Conservation (phyloP, 768 basidiomycete species). For the Amanita brunnescens region DNA sequence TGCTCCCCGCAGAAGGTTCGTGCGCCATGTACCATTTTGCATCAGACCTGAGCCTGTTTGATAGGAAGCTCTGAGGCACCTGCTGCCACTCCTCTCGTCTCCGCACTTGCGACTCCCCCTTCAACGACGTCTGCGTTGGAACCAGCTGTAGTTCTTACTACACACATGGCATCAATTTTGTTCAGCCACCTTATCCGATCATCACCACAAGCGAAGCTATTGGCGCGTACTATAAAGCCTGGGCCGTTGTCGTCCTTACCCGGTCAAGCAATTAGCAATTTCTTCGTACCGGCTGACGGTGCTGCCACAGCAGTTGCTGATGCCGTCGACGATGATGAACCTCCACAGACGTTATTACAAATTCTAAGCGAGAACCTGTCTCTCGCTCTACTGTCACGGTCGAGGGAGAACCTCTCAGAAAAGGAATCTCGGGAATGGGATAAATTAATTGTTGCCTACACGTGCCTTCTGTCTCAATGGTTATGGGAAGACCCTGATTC, state of each 20-base stretch:
- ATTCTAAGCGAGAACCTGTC: constrained; percentile 88
- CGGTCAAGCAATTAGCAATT: constrained; percentile 28
- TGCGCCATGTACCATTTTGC: not conserved
- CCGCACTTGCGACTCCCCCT: constrained; percentile 59
- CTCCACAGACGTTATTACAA: constrained; percentile 67
- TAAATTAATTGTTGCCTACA: constrained; percentile 76
- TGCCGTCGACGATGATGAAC: constrained; percentile 48
- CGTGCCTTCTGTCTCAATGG: constrained; percentile 84
- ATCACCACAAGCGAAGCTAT: constrained; percentile 52
- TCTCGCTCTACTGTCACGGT: constrained; percentile 71
- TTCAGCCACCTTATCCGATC: constrained; percentile 73
- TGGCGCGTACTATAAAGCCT: constrained; percentile 60
- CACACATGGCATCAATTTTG: constrained; percentile 67
- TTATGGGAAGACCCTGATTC: constrained; percentile 91
- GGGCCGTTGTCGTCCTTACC: constrained; percentile 25
- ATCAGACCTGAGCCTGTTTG: not conserved
- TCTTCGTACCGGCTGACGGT: constrained; percentile 76
- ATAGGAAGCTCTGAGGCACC: constrained; percentile 28
- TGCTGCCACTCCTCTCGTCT: constrained; percentile 57
- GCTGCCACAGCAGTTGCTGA: constrained; percentile 26
- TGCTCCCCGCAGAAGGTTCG: constrained; percentile 54
- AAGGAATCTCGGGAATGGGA: constrained; percentile 85
- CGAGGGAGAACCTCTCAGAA: constrained; percentile 55
- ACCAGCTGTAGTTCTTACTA: constrained; percentile 47
- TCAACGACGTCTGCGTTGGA: constrained; percentile 43